Percentiles rank a stretch among this genome's conserved stretches.
phyloP scores from a whole-genome alignment of 805 yeast genomes.

The Yarrowia sp. region DNA sequence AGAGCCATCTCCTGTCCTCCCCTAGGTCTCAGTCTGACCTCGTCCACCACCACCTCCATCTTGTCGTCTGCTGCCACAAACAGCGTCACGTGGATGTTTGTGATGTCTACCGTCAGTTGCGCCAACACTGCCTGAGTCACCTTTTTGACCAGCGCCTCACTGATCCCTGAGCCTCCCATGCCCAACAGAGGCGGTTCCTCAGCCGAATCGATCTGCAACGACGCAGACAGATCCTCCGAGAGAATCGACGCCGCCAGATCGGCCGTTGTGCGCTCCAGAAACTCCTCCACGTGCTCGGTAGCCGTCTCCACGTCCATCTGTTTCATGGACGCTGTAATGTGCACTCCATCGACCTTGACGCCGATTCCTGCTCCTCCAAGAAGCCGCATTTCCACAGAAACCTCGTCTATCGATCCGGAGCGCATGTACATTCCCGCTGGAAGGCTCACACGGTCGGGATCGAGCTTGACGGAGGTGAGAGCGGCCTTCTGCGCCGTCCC shows the following conservation, averaged over 20 bases:
- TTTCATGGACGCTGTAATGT: slow-evolving; percentile 51
- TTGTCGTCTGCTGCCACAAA: slow-evolving; percentile 32
- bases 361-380: slow-evolving; percentile 73
- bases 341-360: slow-evolving; percentile 62
- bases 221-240: slow-evolving; percentile 3
- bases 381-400: slow-evolving; percentile 67
- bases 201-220: slow-evolving; percentile 1
- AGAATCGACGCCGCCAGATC: slow-evolving; percentile 34
- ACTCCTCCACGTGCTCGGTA: slow-evolving; percentile 43
- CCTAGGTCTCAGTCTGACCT: slow-evolving; percentile 44
- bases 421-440: slow-evolving; percentile 66
- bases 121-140: slow-evolving; percentile 18
- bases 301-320: slow-evolving; percentile 49
- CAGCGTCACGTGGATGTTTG: slow-evolving; percentile 11
- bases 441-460: slow-evolving; percentile 66
- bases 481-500: slow-evolving; percentile 56
- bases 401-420: slow-evolving; percentile 63
- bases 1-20: slow-evolving; percentile 24
- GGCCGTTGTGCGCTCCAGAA: slow-evolving; percentile 28
- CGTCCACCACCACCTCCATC: slow-evolving; percentile 41
- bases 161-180: slow-evolving; percentile 6
- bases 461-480: slow-evolving; percentile 68
- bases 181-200: slow-evolving; percentile 30
- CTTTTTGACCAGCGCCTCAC: slow-evolving; percentile 13
- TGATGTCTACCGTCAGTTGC: slow-evolving; percentile 12